These are phyloP conservation scores for Capillidium heterosporum DNA, from an alignment of 371 early-diverging fungal species.

Conservation along the genomic window DNA sequence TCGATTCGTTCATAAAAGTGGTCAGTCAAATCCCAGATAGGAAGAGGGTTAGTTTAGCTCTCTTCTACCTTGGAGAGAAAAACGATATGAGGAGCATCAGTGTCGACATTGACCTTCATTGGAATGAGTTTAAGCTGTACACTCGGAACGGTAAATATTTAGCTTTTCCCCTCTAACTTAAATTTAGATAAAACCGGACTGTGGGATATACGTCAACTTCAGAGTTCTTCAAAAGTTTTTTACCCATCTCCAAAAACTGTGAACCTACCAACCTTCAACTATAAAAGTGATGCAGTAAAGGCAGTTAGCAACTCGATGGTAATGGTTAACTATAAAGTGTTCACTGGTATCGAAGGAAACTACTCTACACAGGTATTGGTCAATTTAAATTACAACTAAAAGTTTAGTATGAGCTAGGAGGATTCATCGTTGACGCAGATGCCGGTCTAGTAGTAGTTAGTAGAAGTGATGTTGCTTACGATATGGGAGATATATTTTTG, in stretches of 20 bases:
- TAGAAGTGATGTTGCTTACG: conserved; percentile 49
- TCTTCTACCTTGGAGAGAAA: conserved; percentile 55
- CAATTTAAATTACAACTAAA: background rate
- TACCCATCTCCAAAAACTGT: conserved; percentile 29
- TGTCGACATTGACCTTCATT: conserved; percentile 57
- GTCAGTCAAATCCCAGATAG: conserved; percentile 56
- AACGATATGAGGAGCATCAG: conserved; percentile 50
- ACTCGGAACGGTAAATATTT: conserved; percentile 61
- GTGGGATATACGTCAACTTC: conserved; percentile 47
- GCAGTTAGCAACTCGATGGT: conserved; percentile 37
- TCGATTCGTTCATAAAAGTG: conserved; percentile 56
- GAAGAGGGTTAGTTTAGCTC: conserved; percentile 54
- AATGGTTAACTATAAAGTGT: conserved; percentile 35
- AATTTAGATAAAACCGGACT: conserved; percentile 20
- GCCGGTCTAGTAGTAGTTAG: conserved; percentile 47
- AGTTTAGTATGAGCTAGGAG: conserved; percentile 28
- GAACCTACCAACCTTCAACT: conserved; percentile 29
- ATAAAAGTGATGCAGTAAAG: conserved; percentile 30
- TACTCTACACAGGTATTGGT: conserved; percentile 12
- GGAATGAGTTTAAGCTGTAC: conserved; percentile 54
- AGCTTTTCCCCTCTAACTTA: background rate
- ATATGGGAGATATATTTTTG: conserved; percentile 45
- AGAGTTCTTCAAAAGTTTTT: conserved; percentile 19
- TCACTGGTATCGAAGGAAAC: conserved; percentile 39
- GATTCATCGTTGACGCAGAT: conserved; percentile 49